These are phyloP conservation scores for Trichoderma koningii DNA, from an alignment of 2,329 filamentous ascomycete genomes.

Conservation along the genomic window DNA sequence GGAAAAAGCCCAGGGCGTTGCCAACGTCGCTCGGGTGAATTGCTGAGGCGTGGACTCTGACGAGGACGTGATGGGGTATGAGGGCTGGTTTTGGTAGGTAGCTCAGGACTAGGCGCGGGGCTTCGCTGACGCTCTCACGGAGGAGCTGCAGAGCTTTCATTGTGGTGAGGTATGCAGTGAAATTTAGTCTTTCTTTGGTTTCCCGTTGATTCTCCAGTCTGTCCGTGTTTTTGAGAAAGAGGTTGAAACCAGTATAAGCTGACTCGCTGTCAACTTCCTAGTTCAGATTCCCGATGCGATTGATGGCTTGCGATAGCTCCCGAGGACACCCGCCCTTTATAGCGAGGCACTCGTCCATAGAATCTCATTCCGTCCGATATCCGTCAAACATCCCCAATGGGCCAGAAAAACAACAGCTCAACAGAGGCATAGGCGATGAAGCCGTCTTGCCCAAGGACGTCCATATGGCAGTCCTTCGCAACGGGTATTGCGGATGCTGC, in stretches of 20 bases:
- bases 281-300: not conserved
- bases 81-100: slow-evolving; percentile 22
- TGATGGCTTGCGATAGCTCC: not conserved
- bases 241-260: not conserved
- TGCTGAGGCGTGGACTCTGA: slow-evolving; percentile 25
- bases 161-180: slow-evolving; percentile 12
- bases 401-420: no score
- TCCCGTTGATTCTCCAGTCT: no score
- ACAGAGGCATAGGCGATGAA: not conserved
- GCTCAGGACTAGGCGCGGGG: slow-evolving; percentile 8
- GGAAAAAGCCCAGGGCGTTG: slow-evolving; percentile 15
- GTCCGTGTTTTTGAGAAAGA: no score
- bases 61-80: slow-evolving; percentile 26
- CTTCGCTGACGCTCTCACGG: slow-evolving; percentile 9
- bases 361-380: not conserved
- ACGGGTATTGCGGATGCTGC: slow-evolving; percentile 1
- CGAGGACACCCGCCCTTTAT: not conserved
- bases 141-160: slow-evolving; percentile 21
- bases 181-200: no score
- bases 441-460: not conserved
- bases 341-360: not conserved
- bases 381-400: not conserved
- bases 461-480: not conserved
- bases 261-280: not conserved
- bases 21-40: slow-evolving; percentile 27